These are phyloP conservation scores for Pyrenochaeta sp. DNA, from an alignment of 2,329 filamentous ascomycete species.

Conservation along the genomic window DNA sequence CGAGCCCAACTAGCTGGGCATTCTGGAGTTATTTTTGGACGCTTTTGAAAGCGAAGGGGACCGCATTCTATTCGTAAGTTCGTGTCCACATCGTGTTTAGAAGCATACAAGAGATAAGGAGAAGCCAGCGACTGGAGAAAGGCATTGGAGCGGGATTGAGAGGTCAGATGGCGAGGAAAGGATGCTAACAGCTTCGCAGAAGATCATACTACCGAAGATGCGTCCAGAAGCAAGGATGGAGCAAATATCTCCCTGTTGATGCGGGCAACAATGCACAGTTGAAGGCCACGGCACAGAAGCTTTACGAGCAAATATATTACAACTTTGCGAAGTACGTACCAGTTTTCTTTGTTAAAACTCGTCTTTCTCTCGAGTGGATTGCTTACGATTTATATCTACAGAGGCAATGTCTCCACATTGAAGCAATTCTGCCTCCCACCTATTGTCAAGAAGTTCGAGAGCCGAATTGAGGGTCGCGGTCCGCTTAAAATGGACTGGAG, in stretches of 20 bases:
- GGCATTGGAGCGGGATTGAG: background rate
- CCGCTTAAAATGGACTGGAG: constrained; percentile 59
- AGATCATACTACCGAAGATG: constrained; percentile 23
- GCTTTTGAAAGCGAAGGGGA: constrained; percentile 24
- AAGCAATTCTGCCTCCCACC: constrained; percentile 63
- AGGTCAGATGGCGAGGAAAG: background rate
- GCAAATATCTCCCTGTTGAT: constrained; percentile 22
- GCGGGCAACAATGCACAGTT: constrained; percentile 13
- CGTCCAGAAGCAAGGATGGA: constrained; percentile 20
- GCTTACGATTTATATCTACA: constrained; percentile 17
- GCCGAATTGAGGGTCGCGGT: constrained; percentile 62
- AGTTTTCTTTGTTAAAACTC: background rate
- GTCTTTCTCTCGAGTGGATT: background rate
- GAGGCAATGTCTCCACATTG: constrained; percentile 27
- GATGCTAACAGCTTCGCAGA: constrained; percentile 13
- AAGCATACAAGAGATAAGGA: background rate
- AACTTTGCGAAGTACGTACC: constrained; percentile 60
- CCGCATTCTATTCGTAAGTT: constrained; percentile 27
- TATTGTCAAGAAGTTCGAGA: constrained; percentile 62
- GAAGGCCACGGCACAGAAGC: constrained; percentile 58
- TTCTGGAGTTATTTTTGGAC: constrained; percentile 30
- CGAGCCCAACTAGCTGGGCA: constrained; percentile 1
- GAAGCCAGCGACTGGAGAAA: background rate
- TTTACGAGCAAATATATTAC: constrained; percentile 69
- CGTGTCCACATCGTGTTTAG: background rate